Evolutionary conservation across 352 stramenopile species (phyloP).

Genomic region (Globisporangium yorkense): DNA sequence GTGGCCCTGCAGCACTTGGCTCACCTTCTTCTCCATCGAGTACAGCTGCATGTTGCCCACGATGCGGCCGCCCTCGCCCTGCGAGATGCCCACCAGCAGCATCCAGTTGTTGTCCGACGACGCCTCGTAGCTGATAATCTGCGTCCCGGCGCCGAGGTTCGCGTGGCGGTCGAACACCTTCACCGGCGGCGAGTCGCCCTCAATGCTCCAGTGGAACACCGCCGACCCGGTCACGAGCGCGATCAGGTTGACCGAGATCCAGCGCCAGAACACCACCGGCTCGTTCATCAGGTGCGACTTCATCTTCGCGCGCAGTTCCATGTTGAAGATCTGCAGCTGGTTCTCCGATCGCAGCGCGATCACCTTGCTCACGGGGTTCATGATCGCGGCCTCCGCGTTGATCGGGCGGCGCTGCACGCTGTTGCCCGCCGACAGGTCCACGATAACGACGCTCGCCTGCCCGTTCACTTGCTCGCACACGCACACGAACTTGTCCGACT

Average conservation of each 20-base stretch:
- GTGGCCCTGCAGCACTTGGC: slow-evolving; percentile 96
- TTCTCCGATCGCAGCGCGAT: slow-evolving; percentile 85
- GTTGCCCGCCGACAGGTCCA: slow-evolving; percentile 88
- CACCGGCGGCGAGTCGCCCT: slow-evolving; percentile 84
- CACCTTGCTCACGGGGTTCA: slow-evolving; percentile 97
- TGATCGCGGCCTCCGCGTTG: slow-evolving; percentile 98
- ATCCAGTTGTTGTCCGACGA: slow-evolving; percentile 98
- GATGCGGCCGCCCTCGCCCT: slow-evolving; percentile 91
- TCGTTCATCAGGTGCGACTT: slow-evolving; percentile 93
- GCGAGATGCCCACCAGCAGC: slow-evolving; percentile 96
- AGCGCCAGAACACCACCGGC: slow-evolving; percentile 98
- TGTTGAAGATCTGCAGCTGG: slow-evolving; percentile 99
- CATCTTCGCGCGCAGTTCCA: slow-evolving; percentile 98
- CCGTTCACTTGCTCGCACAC: slow-evolving; percentile 90
- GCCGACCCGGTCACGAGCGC: slow-evolving; percentile 94
- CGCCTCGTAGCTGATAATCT: slow-evolving; percentile 99
- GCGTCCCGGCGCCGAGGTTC: slow-evolving; percentile 89
- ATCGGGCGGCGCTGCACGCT: slow-evolving; percentile 93
- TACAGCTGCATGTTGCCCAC: slow-evolving; percentile 98
- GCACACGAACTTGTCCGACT: slow-evolving; percentile 96
- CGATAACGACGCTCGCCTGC: slow-evolving; percentile 87
- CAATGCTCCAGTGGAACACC: slow-evolving; percentile 98
- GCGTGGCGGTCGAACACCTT: slow-evolving; percentile 99
- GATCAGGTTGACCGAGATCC: slow-evolving; percentile 96
- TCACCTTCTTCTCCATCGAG: slow-evolving; percentile 98